phyloP scores from a whole-genome alignment of 352 stramenopile species.

The Albugo candida region DNA sequence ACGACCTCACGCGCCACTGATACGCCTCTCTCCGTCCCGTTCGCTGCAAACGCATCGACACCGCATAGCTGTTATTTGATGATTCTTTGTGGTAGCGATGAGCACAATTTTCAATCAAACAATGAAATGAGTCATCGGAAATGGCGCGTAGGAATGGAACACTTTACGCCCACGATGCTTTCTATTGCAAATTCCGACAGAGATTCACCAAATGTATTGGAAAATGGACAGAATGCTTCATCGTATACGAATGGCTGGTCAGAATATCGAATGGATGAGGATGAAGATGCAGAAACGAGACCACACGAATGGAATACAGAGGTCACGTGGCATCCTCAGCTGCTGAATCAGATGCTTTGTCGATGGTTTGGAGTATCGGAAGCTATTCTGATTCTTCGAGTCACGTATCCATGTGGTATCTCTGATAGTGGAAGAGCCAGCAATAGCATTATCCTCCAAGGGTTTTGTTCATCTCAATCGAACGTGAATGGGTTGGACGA shows the following conservation, averaged over 20 bases:
- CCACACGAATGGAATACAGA: no score
- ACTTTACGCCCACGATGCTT: conserved; percentile 69
- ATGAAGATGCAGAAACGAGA: no score
- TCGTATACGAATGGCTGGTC: conserved; percentile 16
- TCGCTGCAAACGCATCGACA: neutral
- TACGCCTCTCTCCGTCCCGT: neutral
- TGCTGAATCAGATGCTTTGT: neutral
- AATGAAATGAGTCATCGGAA: conserved; percentile 6
- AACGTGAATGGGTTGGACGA: conserved; percentile 15
- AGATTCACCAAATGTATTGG: conserved; percentile 9
- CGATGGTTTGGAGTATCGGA: no score
- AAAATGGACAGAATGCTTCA: neutral
- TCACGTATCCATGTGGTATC: no score
- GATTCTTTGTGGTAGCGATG: neutral
- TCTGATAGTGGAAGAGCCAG: no score
- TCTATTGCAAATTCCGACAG: conserved; percentile 25
- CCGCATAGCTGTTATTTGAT: no score
- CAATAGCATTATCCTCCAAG: neutral
- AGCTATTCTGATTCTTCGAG: no score
- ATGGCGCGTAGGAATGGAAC: conserved; percentile 42
- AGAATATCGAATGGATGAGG: conserved; percentile 15
- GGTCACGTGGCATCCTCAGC: neutral
- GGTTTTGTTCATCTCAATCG: neutral
- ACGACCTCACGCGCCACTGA: conserved; percentile 1
- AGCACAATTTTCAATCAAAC: conserved; percentile 7